Evolutionary conservation across 176 grass and related monocot genomes (phyloP).

Genomic region (Panicum miliaceum): DNA sequence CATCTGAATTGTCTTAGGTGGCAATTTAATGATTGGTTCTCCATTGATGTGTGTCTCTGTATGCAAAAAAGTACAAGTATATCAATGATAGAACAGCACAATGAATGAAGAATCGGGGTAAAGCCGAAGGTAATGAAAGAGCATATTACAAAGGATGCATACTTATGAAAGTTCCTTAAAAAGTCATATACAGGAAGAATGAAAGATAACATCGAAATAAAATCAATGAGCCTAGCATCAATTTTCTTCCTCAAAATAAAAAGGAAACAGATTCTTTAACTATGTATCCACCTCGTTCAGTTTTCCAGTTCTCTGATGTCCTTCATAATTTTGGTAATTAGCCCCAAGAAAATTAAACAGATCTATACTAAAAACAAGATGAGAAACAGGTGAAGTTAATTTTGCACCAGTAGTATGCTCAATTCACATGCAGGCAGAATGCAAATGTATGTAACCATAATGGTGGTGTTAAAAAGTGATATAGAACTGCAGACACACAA

Average conservation of each 20-base stretch:
- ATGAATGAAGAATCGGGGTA: too few relatives aligned
- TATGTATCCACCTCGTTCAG: too few relatives aligned
- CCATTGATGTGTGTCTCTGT: constrained; percentile 71
- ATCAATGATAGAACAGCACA: too few relatives aligned
- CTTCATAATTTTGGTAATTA: too few relatives aligned
- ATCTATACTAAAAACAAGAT: background rate
- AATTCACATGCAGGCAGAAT: background rate
- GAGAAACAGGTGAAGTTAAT: background rate
- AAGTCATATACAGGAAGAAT: too few relatives aligned
- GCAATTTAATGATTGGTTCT: constrained; percentile 84
- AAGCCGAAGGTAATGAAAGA: too few relatives aligned
- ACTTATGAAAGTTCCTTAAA: too few relatives aligned
- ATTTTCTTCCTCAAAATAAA: background rate
- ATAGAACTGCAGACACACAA: background rate
- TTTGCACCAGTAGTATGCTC: background rate
- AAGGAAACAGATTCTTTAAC: background rate
- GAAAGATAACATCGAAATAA: background rate
- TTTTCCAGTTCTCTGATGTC: background rate
- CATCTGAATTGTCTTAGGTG: constrained; percentile 64
- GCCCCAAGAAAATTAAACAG: background rate
- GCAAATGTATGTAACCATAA: background rate
- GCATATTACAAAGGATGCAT: too few relatives aligned
- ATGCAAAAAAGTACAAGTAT: too few relatives aligned
- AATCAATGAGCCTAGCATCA: background rate
- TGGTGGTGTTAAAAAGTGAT: too few relatives aligned